These are phyloP conservation scores for Breynia disticha DNA, from an alignment of 441 rosid species.

Conservation along the genomic window DNA sequence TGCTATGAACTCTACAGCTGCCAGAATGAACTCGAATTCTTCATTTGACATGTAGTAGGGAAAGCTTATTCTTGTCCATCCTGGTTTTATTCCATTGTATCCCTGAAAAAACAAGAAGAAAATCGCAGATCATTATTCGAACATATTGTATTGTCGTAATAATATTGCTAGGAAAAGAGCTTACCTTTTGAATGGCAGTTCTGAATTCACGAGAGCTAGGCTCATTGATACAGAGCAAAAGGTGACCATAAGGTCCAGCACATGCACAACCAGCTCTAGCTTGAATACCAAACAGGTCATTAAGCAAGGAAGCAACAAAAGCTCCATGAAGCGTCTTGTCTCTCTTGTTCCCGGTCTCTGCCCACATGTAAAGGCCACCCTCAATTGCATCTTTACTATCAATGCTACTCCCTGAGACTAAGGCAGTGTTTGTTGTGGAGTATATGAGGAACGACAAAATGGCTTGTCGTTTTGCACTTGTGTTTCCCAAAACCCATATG, in stretches of 20 bases:
- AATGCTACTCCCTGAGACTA: background rate
- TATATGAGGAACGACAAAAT: constrained; percentile 43
- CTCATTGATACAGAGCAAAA: constrained; percentile 27
- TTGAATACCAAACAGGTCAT: constrained; percentile 58
- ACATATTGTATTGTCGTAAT: too few relatives aligned
- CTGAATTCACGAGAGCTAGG: constrained; percentile 23
- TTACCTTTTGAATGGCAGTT: constrained; percentile 35
- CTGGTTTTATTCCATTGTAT: constrained; percentile 38
- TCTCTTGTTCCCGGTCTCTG: constrained; percentile 22
- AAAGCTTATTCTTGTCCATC: constrained; percentile 60
- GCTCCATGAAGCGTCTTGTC: constrained; percentile 55
- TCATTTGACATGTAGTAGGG: constrained; percentile 52
- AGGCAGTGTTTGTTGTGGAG: constrained; percentile 25
- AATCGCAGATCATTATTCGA: background rate
- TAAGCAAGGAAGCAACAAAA: constrained; percentile 43
- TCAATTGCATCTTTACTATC: background rate
- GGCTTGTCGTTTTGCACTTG: constrained; percentile 25
- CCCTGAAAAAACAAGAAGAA: constrained; percentile 26
- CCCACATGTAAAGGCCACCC: constrained; percentile 26
- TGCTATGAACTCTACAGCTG: constrained; percentile 36
- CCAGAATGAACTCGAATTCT: constrained; percentile 44
- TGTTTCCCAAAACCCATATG: constrained; percentile 38
- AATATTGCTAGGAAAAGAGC: too few relatives aligned
- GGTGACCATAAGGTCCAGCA: constrained; percentile 59
- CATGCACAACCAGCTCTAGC: constrained; percentile 65